Evolutionary conservation across 1,139 yeast genomes (phyloP), one percentile per base, ranked within the genome.

Genomic region (Hansenula lynferdii): DNA sequence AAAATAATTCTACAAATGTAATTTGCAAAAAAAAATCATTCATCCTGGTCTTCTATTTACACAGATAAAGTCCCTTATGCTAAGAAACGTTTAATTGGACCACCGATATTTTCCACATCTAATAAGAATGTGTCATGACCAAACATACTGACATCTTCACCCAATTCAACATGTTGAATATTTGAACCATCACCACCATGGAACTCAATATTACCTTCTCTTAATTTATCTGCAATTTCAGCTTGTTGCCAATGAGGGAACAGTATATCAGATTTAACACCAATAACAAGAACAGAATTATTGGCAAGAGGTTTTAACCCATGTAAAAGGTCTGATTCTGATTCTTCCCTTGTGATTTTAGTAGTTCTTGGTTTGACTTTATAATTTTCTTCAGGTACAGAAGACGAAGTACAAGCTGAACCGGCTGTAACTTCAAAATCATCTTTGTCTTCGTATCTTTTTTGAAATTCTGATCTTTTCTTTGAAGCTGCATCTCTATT

Each of bases 211-310:
- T 64, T 62, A 7, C 68, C 73, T 28, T 69, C 64, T 40, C 62
- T 64, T 36, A 89, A 67, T 26, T 80, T 77, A 15, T 76, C 74
- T 24, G 79, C 81, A 39, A 87, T 80, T 57, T 90, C 97, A 40
- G 81, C 65, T 60, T 89, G 97, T 62, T 90, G 97, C 95, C 96
- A 86, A 29, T 83, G 87, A 1, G 97, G 97, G 67, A 89, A 89
- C 39, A 89, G 68, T 35, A 85, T 85, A 57, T 89, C 97, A 2
- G 95, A 83, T 56, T 86, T 95, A 8, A 89, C 97, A 6, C 97
- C 97, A 34, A 89, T 73, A 2, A 90, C 89, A 42, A 90, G 64
- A 6, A 85, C 72, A 32, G 83, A 79, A 46, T 80, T 78, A 47
- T 80, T 69, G 2, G 83, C 70, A 44, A 89, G 67, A 31, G 76